These are phyloP conservation scores for Endocarpon pusillum DNA, from an alignment of 495 filamentous ascomycete species.

Conservation along the genomic window DNA sequence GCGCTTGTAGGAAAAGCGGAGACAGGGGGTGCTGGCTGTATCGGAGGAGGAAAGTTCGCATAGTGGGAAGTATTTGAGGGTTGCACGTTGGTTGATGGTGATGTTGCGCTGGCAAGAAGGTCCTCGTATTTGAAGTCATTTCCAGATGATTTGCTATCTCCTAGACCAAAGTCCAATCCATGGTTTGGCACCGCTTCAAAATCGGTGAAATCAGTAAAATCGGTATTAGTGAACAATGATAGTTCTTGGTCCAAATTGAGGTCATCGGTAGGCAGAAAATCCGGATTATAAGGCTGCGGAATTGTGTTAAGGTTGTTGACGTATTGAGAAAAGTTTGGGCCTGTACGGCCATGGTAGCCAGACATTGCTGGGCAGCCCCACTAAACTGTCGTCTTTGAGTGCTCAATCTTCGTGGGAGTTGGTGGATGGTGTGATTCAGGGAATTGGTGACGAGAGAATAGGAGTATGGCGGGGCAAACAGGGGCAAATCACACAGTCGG, in stretches of 20 bases:
- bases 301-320: conserved; percentile 74
- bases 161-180: not conserved
- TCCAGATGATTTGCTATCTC: not conserved
- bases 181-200: conserved; percentile 14
- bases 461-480: too few relatives aligned
- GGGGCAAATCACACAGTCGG: too few relatives aligned
- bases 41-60: not conserved
- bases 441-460: too few relatives aligned
- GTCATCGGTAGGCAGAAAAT: conserved; percentile 37
- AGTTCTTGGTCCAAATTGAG: conserved; percentile 58
- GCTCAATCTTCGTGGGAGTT: too few relatives aligned
- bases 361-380: too few relatives aligned
- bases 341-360: conserved; percentile 48
- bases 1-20: not conserved
- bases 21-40: not conserved
- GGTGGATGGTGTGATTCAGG: too few relatives aligned
- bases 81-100: not conserved
- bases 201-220: conserved; percentile 82
- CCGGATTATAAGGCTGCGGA: conserved; percentile 46
- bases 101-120: not conserved
- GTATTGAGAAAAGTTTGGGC: conserved; percentile 74
- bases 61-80: not conserved
- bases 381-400: too few relatives aligned
- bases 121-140: conserved; percentile 1
- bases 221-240: conserved; percentile 79